Percentiles rank a stretch among this genome's conserved stretches.
These are phyloP conservation scores for Triadica sebifera DNA, from an alignment of 345 rosid genomes.

Conservation along the genomic window DNA sequence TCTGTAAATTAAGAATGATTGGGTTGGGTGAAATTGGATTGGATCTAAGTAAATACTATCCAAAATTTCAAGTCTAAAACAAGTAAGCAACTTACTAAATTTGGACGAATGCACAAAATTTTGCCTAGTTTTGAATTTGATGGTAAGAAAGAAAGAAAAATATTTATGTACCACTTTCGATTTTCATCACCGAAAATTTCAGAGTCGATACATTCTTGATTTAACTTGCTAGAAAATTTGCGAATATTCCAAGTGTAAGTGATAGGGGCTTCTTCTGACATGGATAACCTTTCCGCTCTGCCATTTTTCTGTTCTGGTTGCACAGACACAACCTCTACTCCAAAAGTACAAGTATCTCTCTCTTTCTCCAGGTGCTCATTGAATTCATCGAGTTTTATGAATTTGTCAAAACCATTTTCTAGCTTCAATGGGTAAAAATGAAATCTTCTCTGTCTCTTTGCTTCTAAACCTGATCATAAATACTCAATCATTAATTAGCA, in stretches of 20 bases:
- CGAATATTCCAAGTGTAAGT: slow-evolving; percentile 39
- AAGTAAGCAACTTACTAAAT: neutral
- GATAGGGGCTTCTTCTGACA: slow-evolving; percentile 17
- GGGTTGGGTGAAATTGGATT: no score
- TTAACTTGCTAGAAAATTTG: slow-evolving; percentile 26
- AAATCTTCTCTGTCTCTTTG: slow-evolving; percentile 31
- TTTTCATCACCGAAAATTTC: slow-evolving; percentile 23
- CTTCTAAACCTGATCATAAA: slow-evolving; percentile 23
- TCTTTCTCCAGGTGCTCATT: slow-evolving; percentile 12
- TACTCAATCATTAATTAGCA: neutral
- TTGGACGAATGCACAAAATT: neutral
- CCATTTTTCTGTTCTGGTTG: slow-evolving; percentile 29
- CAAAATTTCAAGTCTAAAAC: neutral
- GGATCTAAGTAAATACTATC: no score
- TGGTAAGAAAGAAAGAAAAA: neutral
- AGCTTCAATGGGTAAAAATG: slow-evolving; percentile 37
- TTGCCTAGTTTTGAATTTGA: no score
- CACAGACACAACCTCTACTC: slow-evolving; percentile 39
- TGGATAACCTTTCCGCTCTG: slow-evolving; percentile 36
- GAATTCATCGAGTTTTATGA: slow-evolving; percentile 23
- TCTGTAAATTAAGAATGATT: no score
- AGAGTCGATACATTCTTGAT: slow-evolving; percentile 25
- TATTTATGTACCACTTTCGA: neutral
- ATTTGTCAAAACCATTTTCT: slow-evolving; percentile 44
- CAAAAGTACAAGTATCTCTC: slow-evolving; percentile 41